Evolutionary conservation across 495 filamentous ascomycete species (phyloP), one percentile per base, ranked within the genome.

Genomic region (Pseudevernia furfuracea): DNA sequence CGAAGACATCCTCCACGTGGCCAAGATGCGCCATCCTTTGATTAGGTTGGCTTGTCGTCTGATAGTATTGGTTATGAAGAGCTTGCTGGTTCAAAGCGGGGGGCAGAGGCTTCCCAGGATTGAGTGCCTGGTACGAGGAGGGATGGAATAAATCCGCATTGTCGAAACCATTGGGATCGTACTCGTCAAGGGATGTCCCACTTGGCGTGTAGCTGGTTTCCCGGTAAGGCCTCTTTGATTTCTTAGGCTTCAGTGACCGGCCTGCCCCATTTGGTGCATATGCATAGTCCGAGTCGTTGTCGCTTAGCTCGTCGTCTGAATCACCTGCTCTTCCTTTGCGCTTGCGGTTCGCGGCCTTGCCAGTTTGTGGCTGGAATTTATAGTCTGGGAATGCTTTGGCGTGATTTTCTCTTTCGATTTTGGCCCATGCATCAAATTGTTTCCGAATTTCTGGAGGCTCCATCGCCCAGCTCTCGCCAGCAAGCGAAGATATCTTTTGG

Each of bases 291-390:
- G 57, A 63, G 61, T 79, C 76, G 68, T 73, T 62, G 64, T 79
- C 74, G 55, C 67, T 73, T 61, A 72, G 68, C 63, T 73, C 71
- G 53, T 73, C 77, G 46, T 76, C 80, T 55, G 74, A 72, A 44
- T 70, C 73, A 52, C 72, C 34, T 71, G 77, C 77, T 30, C 71
- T 76, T 44, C 74, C 74, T 67, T 82, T 85, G 60, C 78, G 76
- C 66, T 82, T 85, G 63, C 78, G 85, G 62, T 76, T 77, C 38
- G 72, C 55, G 43, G 65, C 71, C 41, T 77, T 75, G 34, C 86
- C 78, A 74, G 96, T 96, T 59, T 86, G 81, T 3, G 94, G 94
- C 44, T 90, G 87, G 76, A 97, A 98, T 74, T 96, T 97, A 79
- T 98, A 98, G 38, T 87, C 87, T 2, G 94, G 94, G 70, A 95